Conservation (phyloP, 805 yeast species). For the Clavispora vitiphila region DNA sequence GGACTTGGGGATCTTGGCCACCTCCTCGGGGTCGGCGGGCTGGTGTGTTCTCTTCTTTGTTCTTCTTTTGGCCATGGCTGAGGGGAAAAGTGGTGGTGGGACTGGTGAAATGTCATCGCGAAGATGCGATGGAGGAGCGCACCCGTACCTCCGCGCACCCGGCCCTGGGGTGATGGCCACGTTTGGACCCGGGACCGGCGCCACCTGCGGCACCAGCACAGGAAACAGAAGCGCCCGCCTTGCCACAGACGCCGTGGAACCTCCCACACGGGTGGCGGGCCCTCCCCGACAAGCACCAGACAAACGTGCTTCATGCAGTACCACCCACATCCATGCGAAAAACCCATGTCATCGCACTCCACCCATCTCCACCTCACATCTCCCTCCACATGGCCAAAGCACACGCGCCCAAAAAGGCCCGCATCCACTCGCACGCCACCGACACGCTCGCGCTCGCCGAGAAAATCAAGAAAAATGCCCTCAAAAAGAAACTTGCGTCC, state of each 20-base stretch:
- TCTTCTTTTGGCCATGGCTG: constrained; percentile 38
- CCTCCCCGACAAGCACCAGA: neutral
- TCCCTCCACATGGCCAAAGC: constrained; percentile 4
- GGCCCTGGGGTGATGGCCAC: no score
- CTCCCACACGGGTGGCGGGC: neutral
- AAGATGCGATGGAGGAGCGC: neutral
- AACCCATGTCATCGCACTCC: neutral
- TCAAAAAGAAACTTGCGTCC: constrained; percentile 15
- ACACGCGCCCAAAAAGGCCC: constrained; percentile 7
- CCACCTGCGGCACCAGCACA: no score
- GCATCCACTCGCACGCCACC: constrained; percentile 11
- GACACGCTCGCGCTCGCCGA: constrained; percentile 50
- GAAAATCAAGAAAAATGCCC: constrained; percentile 42
- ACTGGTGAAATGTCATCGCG: constrained; percentile 2
- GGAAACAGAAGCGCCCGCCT: no score
- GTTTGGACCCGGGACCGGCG: no score
- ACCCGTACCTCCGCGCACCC: constrained; percentile 12
- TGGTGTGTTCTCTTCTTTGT: constrained; percentile 86
- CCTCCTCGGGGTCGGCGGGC: constrained; percentile 56
- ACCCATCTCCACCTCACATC: neutral
- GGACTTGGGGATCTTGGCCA: constrained; percentile 76
- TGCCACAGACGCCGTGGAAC: no score
- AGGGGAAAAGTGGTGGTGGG: neutral
- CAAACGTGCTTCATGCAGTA: neutral
- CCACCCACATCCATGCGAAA: neutral